Evolutionary conservation across 75 land plant genomes (phyloP), one percentile per base, ranked within the genome.

Genomic region (Selaginella tamariscina): DNA sequence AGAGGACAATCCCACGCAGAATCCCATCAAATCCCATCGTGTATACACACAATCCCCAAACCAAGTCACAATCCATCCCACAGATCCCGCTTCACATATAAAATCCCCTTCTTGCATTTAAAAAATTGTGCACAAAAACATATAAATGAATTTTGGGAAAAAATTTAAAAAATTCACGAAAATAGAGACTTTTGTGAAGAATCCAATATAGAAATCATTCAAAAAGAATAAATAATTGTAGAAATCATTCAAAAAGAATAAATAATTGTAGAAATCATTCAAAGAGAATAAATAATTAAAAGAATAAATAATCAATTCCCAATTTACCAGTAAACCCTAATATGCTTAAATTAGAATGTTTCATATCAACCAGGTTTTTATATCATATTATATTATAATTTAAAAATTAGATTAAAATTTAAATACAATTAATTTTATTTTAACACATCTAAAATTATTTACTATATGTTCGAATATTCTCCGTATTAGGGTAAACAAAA

Each of bases 31-130:
- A 21, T 75, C 77, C 77, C 77, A 75, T 27, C 59, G 33, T 24
- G 73, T 33, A 54, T 75, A 75, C n/a, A 75, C 65, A 44, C 78
- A 76, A 31, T 76, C 78, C 22, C 64, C 69, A 31, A 76, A 76
- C 78, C 78, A 76, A 28, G 49, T 32, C 33, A 72, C 68, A 20
- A 76, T 76, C 76, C 76, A 76, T 20, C n/a, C 11, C 27, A 31
- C 66, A 0, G 78, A 69, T 21, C 68, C 68, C 2, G 54, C 26
- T 9, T 64, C 30, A 55, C 73, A 71, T 71, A 65, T 56, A 64
- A 65, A 71, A 15, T 60, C 30, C 49, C 11, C 49, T 39, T 15
- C 49, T 39, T 15, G 49, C 49, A 5, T 5, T 5, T 39, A 5
- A 15, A 5, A 5, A 5, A 39, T 5, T 39, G 49, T 15, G 15